Percentiles rank a stretch among this genome's conserved stretches.
These are phyloP conservation scores for Cyclospora cayetanensis DNA, from an alignment of 169 alveolate genomes.

Conservation along the genomic window DNA sequence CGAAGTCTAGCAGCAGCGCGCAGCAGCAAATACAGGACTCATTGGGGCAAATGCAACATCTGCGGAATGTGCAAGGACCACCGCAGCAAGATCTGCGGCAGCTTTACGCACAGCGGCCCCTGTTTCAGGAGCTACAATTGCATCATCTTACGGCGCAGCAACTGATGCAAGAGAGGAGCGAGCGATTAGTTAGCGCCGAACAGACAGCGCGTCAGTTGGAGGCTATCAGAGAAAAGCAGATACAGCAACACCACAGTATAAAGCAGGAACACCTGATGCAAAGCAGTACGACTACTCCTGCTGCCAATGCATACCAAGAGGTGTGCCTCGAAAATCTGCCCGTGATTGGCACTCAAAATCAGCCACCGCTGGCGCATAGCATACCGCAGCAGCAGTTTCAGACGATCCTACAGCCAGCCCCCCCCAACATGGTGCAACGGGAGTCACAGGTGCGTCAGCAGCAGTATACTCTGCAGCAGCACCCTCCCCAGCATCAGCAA, in stretches of 20 bases:
- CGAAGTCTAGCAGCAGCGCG: not conserved
- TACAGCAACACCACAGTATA: not conserved
- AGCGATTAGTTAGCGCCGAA: not conserved
- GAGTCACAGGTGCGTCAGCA: not conserved
- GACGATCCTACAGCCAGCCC: too few species aligned
- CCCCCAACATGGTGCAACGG: too few species aligned
- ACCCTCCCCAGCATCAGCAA: not conserved
- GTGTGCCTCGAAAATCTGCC: not conserved
- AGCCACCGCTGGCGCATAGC: not conserved
- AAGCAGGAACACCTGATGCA: not conserved
- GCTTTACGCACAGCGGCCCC: not conserved
- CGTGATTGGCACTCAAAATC: not conserved
- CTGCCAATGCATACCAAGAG: too few species aligned
- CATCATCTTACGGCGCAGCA: not conserved
- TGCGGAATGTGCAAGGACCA: not conserved
- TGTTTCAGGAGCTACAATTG: not conserved
- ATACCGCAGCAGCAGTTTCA: not conserved
- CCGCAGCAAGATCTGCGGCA: not conserved
- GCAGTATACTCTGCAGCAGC: not conserved
- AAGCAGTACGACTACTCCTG: too few species aligned
- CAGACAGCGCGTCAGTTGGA: not conserved
- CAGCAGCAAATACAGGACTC: slow-evolving; percentile 6
- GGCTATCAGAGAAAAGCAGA: not conserved
- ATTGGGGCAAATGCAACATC: not conserved
- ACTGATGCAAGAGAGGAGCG: not conserved